Evolutionary conservation across 2,329 filamentous ascomycete species (phyloP), one percentile per base, ranked within the genome.

Genomic region (Monilinia laxa): DNA sequence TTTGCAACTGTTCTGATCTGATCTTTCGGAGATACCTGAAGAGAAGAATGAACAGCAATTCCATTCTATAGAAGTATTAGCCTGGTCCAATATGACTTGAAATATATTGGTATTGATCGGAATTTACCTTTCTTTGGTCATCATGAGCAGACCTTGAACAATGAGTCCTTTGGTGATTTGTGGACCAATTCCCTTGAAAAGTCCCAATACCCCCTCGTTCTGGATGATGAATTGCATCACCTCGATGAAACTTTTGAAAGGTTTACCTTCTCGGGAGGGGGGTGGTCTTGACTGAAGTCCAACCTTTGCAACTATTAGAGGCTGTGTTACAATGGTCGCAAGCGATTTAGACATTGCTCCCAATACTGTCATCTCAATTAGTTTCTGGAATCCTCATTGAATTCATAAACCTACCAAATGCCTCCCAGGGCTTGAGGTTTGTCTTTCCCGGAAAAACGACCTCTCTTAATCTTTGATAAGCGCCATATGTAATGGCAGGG

Each of bases 101-200:
- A 58, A 54, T 10, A 54, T 11, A 59, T 31, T 49, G 20, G 4
- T 57, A 63, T 12, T 59, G 35, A 57, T 55, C 35, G 12, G 53
- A 55, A 63, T 83, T 72, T 83, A 93, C 91, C 93, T 86, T 80
- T 99, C 95, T 81, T 99, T 99, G 58, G 93, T 95, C 93, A 97
- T 99, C 95, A 99, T 99, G 51, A 99, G 82, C 66, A 99, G 87
- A 60, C 95, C 95, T 76, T 99, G 95, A 2, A 99, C 95, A 59
- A 99, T 77, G 63, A 99, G 80, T 1, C 95, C 95, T 80, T 99
- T 99, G 68, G 93, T 79, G 62, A 99, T 90, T 78, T 99, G 95
- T 3, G 95, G 95, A 0, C 87, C 93, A 72, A 99, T 97, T 53
- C 95, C 95, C 81, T 99, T 99, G 83, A 98, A 99, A 1, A 99